phyloP scores from a whole-genome alignment of 805 yeast genomes.

The Wickerhamomyces bisporus region DNA sequence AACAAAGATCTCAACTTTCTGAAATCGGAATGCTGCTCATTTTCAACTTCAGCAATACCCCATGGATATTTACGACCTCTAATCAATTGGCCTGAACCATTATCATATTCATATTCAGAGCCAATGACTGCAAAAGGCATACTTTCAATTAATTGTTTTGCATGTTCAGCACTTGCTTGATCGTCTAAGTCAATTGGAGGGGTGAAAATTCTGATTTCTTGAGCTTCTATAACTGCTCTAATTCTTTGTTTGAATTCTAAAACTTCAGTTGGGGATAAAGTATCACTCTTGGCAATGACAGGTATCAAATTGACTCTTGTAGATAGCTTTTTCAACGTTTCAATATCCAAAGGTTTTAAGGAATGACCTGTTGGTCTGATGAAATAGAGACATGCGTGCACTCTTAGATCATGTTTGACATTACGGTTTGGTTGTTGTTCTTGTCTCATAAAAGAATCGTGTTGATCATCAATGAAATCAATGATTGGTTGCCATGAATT shows the following conservation, averaged over 20 bases:
- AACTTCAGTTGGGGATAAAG: constrained; percentile 22
- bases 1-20: constrained; percentile 73
- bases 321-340: constrained; percentile 78
- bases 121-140: constrained; percentile 89
- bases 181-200: constrained; percentile 78
- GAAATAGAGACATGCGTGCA: constrained; percentile 86
- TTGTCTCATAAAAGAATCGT: constrained; percentile 81
- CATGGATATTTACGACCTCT: constrained; percentile 86
- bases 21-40: constrained; percentile 81
- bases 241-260: constrained; percentile 43
- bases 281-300: constrained; percentile 42
- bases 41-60: constrained; percentile 87
- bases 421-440: constrained; percentile 84
- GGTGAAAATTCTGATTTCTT: constrained; percentile 76
- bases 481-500: constrained; percentile 83
- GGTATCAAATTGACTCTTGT: constrained; percentile 85
- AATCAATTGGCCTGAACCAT: constrained; percentile 56
- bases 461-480: constrained; percentile 90
- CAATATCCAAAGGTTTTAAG: constrained; percentile 81
- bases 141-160: constrained; percentile 70
- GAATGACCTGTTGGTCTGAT: constrained; percentile 90
- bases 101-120: constrained; percentile 64
- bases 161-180: constrained; percentile 72
- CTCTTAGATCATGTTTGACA: constrained; percentile 71
- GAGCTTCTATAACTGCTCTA: constrained; percentile 77